A percentile compares a stretch with the other conserved stretches of the same genome.
These are phyloP conservation scores for Calocera viscosa DNA, from an alignment of 768 basidiomycete genomes.

Conservation along the genomic window DNA sequence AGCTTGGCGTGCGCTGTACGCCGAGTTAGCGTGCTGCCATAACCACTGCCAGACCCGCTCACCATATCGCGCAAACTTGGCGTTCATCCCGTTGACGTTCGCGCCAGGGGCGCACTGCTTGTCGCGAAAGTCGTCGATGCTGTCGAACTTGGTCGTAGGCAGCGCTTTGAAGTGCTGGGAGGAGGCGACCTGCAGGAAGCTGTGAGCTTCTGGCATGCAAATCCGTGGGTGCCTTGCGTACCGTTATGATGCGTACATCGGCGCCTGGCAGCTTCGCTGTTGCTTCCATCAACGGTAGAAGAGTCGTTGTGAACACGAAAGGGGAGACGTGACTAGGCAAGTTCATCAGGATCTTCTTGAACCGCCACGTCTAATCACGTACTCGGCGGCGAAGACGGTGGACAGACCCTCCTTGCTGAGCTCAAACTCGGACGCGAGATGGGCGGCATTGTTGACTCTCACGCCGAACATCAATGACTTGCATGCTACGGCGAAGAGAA, in stretches of 20 bases:
- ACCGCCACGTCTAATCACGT: neutral
- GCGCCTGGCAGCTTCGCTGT: constrained; percentile 38
- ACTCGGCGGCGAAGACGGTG: constrained; percentile 9
- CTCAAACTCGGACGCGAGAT: neutral
- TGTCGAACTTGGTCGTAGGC: neutral
- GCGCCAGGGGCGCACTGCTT: neutral
- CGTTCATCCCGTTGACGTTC: neutral
- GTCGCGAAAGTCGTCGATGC: constrained; percentile 2
- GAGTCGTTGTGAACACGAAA: constrained; percentile 40
- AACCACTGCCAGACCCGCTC: too few species aligned
- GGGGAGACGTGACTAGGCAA: constrained; percentile 40
- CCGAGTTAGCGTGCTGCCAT: too few species aligned
- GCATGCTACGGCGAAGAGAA: neutral
- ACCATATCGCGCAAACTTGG: neutral
- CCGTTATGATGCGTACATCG: constrained; percentile 53
- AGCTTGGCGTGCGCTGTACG: constrained; percentile 45
- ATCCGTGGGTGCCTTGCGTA: constrained; percentile 24
- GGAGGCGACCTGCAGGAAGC: neutral
- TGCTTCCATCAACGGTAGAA: constrained; percentile 40
- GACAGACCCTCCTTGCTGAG: constrained; percentile 6
- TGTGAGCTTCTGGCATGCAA: too few species aligned
- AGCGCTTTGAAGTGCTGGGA: neutral
- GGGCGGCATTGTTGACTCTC: constrained; percentile 45
- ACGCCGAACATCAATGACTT: neutral
- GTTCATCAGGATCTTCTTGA: neutral